phyloP scores from a whole-genome alignment of 345 rosid genomes.

The Balakata baccata region DNA sequence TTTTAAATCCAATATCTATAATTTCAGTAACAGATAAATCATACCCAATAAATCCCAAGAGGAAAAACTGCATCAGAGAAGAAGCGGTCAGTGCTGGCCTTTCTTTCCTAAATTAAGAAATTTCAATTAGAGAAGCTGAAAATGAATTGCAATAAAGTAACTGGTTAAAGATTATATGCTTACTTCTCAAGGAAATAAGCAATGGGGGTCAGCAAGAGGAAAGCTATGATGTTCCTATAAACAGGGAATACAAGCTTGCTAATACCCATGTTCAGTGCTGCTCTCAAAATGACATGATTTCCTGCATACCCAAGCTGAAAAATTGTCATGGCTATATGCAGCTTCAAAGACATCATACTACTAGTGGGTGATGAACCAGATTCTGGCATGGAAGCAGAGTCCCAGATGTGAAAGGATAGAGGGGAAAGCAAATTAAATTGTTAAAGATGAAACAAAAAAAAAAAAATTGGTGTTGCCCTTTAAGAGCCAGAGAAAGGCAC shows the following conservation, averaged over 20 bases:
- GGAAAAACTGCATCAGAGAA: slow-evolving; percentile 53
- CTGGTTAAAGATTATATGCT: neutral
- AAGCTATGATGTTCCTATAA: slow-evolving; percentile 62
- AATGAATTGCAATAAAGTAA: neutral
- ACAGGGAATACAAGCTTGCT: slow-evolving; percentile 70
- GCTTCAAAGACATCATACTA: slow-evolving; percentile 21
- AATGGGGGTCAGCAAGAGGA: slow-evolving; percentile 53
- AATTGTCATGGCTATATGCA: slow-evolving; percentile 59
- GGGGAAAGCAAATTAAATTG: neutral
- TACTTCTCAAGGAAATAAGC: slow-evolving; percentile 69
- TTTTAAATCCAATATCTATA: neutral
- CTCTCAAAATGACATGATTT: slow-evolving; percentile 57
- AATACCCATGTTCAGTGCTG: slow-evolving; percentile 63
- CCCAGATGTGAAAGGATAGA: neutral
- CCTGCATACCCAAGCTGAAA: slow-evolving; percentile 67
- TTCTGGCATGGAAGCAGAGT: slow-evolving; percentile 23
- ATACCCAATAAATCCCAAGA: slow-evolving; percentile 66
- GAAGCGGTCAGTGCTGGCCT: slow-evolving; percentile 42
- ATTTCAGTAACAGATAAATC: neutral
- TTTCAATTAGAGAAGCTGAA: neutral
- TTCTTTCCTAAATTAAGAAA: slow-evolving; percentile 40
- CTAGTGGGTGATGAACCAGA: slow-evolving; percentile 20
- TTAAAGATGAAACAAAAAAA: too few relatives aligned
- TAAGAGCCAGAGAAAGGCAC: neutral
- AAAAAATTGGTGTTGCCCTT: neutral